These are phyloP conservation scores for Brassica nigra DNA, from an alignment of 345 rosid genomes.

Conservation along the genomic window DNA sequence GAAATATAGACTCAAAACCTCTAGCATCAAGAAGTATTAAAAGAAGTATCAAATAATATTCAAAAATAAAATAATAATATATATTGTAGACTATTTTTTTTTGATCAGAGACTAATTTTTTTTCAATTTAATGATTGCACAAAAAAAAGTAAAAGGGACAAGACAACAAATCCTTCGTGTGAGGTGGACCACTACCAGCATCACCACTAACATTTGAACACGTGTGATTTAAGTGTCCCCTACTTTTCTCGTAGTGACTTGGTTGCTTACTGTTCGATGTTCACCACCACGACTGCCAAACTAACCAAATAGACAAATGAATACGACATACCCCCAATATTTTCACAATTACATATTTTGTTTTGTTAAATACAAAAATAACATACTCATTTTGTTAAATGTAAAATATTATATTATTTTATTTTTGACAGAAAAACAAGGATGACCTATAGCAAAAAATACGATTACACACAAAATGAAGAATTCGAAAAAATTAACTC, in stretches of 20 bases:
- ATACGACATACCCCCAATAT: not conserved
- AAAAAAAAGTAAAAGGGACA: not conserved
- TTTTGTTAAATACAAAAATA: not conserved
- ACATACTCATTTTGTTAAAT: not conserved
- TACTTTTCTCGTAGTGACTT: not conserved
- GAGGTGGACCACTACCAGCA: not conserved
- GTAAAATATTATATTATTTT: too few species aligned
- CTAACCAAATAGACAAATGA: not conserved
- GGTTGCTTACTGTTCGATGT: not conserved
- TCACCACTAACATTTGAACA: not conserved
- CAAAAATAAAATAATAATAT: not conserved
- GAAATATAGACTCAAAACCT: too few species aligned
- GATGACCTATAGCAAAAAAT: not conserved
- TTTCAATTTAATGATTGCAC: not conserved
- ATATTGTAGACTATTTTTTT: not conserved
- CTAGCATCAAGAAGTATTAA: too few species aligned
- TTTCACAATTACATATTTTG: not conserved
- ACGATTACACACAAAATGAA: not conserved
- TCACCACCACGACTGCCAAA: not conserved
- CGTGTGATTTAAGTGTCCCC: not conserved
- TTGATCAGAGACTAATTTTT: too few species aligned
- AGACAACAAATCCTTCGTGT: constrained; percentile 4
- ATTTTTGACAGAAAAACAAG: not conserved
- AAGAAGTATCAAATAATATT: too few species aligned
- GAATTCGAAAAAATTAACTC: not conserved